phyloP scores from a whole-genome alignment of 78 protist species.

The Dictyostelium brefeldianum region DNA sequence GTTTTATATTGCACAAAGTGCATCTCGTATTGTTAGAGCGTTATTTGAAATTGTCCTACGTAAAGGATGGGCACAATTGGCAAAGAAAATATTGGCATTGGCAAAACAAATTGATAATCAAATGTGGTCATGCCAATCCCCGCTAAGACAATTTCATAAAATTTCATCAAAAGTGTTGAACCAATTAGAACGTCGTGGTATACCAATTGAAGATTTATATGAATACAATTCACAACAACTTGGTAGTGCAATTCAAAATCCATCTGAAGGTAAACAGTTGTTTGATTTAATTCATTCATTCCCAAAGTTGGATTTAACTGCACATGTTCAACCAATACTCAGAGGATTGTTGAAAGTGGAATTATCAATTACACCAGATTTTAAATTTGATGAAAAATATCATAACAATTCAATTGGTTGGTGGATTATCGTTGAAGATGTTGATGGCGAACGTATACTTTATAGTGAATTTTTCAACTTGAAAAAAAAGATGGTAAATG shows the following conservation, averaged over 20 bases:
- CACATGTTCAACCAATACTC: conserved; percentile 97
- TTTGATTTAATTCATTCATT: conserved; percentile 91
- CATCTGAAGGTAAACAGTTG: conserved; percentile 91
- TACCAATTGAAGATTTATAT: conserved; percentile 92
- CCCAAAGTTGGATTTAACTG: conserved; percentile 93
- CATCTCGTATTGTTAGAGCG: conserved; percentile 97
- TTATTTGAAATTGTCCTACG: conserved; percentile 95
- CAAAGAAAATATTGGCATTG: conserved; percentile 86
- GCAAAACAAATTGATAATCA: conserved; percentile 95
- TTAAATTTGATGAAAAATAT: conserved; percentile 88
- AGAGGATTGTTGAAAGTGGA: conserved; percentile 92
- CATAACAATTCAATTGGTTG: conserved; percentile 94
- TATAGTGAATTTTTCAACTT: conserved; percentile 95
- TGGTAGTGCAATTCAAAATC: conserved; percentile 91
- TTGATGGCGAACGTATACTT: conserved; percentile 96
- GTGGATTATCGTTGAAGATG: conserved; percentile 97
- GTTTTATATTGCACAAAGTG: conserved; percentile 98
- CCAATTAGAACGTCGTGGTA: conserved; percentile 91
- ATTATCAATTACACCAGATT: conserved; percentile 96
- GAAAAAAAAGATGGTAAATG: conserved; percentile 77
- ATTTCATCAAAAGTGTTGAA: conserved; percentile 90
- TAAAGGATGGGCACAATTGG: conserved; percentile 97
- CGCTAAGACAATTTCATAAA: conserved; percentile 96
- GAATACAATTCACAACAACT: conserved; percentile 90
- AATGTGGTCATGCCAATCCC: conserved; percentile 97